Conservation (phyloP, 768 basidiomycete genomes). For the Atractiella rhizophila region DNA sequence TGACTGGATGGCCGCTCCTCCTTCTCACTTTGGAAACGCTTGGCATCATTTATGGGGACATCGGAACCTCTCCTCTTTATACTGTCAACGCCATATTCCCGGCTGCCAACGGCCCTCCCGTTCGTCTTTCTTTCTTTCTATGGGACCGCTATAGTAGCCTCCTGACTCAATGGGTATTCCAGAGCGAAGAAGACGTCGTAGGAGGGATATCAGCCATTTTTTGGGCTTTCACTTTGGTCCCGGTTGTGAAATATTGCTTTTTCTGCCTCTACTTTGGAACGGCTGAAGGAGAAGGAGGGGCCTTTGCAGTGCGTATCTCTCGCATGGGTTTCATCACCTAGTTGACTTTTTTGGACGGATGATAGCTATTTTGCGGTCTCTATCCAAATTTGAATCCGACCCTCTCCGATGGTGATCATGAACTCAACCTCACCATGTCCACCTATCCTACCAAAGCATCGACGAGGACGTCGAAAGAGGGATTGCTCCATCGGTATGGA, state of each 20-base stretch:
- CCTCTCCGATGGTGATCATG: not conserved
- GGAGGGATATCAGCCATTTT: not conserved
- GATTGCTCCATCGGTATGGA: too few relatives aligned
- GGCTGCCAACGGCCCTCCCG: too few relatives aligned
- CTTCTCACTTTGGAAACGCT: too few relatives aligned
- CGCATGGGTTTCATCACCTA: not conserved
- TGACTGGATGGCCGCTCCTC: too few relatives aligned
- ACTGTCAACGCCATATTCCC: conserved; percentile 1
- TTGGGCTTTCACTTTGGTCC: conserved; percentile 1
- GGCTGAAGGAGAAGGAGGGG: not conserved
- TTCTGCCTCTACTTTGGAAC: not conserved
- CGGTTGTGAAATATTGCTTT: not conserved
- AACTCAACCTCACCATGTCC: too few relatives aligned
- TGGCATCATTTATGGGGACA: too few relatives aligned
- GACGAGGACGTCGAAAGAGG: not conserved
- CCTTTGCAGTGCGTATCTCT: not conserved
- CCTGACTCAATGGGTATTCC: not conserved
- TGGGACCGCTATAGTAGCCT: not conserved
- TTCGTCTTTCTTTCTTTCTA: too few relatives aligned
- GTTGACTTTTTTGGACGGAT: not conserved
- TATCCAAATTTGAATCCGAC: not conserved
- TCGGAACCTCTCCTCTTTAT: not conserved
- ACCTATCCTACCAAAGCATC: not conserved
- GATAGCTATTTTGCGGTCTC: not conserved
- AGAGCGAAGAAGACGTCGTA: not conserved